phyloP scores from a whole-genome alignment of 108 stramenopile genomes.

The Cyclotella baltica region DNA sequence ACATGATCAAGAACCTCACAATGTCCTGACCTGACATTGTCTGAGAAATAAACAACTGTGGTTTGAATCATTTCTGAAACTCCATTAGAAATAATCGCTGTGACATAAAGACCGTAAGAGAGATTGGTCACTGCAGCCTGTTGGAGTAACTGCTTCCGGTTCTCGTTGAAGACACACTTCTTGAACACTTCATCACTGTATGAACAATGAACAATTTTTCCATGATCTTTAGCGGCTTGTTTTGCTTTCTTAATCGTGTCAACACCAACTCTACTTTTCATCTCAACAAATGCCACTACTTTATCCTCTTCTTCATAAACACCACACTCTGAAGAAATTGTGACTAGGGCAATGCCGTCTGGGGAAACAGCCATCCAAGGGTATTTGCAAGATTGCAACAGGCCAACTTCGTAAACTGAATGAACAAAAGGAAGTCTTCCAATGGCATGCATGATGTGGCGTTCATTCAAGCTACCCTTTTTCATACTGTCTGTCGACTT shows the following conservation, averaged over 20 bases:
- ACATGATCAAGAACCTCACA: not conserved
- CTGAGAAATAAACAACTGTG: not conserved
- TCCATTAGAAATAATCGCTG: too few species aligned
- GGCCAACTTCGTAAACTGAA: slow-evolving; percentile 7
- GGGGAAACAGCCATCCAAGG: too few species aligned
- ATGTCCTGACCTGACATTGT: not conserved
- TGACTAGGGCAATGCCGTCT: slow-evolving; percentile 5
- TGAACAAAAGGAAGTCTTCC: not conserved
- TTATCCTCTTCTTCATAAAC: not conserved
- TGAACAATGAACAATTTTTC: not conserved
- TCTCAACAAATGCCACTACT: slow-evolving; percentile 3
- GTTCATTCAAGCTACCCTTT: too few species aligned
- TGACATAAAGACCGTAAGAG: too few species aligned
- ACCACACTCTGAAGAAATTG: not conserved
- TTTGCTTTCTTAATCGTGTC: not conserved
- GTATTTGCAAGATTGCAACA: slow-evolving; percentile 1
- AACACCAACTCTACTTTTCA: not conserved
- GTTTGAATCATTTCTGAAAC: not conserved
- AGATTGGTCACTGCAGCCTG: too few species aligned
- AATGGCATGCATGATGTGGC: not conserved
- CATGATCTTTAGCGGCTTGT: not conserved
- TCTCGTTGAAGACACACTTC: too few species aligned
- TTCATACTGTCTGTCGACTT: not conserved
- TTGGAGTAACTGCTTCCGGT: too few species aligned
- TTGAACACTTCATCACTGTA: too few species aligned